phyloP scores from a whole-genome alignment of 2,329 filamentous ascomycete species.

The Colletotrichum siamense region DNA sequence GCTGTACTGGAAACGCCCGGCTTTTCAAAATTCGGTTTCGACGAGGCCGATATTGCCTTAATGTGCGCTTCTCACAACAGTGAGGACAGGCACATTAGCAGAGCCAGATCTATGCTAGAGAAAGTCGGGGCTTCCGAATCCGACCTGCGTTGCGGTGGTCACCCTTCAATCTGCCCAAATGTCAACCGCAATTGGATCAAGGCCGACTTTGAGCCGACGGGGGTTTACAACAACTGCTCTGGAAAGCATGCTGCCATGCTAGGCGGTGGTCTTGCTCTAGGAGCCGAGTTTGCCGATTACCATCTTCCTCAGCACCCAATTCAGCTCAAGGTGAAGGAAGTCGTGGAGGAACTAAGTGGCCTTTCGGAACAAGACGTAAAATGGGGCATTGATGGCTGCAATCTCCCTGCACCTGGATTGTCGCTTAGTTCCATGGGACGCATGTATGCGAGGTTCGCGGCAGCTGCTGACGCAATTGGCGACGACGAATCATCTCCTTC shows the following conservation, averaged over 20 bases:
- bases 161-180: constrained; percentile 36
- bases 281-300: constrained; percentile 35
- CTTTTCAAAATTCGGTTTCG: constrained; percentile 39
- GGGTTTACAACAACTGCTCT: constrained; percentile 50
- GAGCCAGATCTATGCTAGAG: constrained; percentile 41
- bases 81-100: constrained; percentile 44
- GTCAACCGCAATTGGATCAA: constrained; percentile 46
- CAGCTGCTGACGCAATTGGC: constrained; percentile 28
- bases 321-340: constrained; percentile 40
- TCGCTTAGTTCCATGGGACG: constrained; percentile 39
- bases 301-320: constrained; percentile 41
- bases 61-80: constrained; percentile 54
- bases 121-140: constrained; percentile 36
- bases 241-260: constrained; percentile 56
- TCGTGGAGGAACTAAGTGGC: constrained; percentile 40
- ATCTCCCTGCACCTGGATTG: constrained; percentile 50
- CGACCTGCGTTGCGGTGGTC: constrained; percentile 48
- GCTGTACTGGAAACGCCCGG: constrained; percentile 47
- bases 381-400: constrained; percentile 54
- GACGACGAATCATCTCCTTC: background rate
- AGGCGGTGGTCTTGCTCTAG: constrained; percentile 43
- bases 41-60: constrained; percentile 47
- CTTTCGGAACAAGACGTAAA: constrained; percentile 29
- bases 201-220: constrained; percentile 38
- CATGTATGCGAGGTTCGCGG: constrained; percentile 42